phyloP scores from a whole-genome alignment of 1,284 basidiomycete genomes.

The Rhodotorula sp. region DNA sequence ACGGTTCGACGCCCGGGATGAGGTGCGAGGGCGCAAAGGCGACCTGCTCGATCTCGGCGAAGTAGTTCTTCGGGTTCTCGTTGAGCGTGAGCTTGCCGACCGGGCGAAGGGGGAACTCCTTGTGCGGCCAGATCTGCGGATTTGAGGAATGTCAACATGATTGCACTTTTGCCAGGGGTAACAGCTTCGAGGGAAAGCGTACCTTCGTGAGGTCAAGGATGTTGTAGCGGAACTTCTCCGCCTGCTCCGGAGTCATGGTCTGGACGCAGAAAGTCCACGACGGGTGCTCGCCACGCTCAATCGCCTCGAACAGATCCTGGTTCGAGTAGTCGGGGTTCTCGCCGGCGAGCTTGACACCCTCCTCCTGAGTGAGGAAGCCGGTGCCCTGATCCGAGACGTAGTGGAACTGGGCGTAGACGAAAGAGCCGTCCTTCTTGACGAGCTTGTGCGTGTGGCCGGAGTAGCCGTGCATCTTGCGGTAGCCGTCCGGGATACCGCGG shows the following conservation, averaged over 20 bases:
- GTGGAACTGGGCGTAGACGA: constrained; percentile 82
- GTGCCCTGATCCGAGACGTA: constrained; percentile 70
- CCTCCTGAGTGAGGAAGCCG: constrained; percentile 65
- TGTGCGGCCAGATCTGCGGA: constrained; percentile 54
- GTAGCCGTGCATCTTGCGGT: constrained; percentile 81
- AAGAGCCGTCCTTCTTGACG: constrained; percentile 75
- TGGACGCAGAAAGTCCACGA: constrained; percentile 72
- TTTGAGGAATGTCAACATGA: too few species aligned
- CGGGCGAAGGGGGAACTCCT: constrained; percentile 78
- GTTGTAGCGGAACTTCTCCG: constrained; percentile 85
- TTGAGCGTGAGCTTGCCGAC: constrained; percentile 84
- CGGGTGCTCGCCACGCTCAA: constrained; percentile 73
- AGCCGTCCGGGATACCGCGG: constrained; percentile 85
- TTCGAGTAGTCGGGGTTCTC: constrained; percentile 79
- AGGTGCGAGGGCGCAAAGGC: constrained; percentile 85
- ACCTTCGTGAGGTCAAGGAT: constrained; percentile 82
- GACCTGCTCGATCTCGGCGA: constrained; percentile 55
- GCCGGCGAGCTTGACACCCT: constrained; percentile 61
- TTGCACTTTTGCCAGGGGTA: too few species aligned
- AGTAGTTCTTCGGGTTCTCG: constrained; percentile 55
- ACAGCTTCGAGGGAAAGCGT: too few species aligned
- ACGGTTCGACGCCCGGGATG: constrained; percentile 82
- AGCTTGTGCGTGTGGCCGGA: constrained; percentile 91
- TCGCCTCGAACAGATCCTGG: constrained; percentile 72
- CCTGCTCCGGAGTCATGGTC: constrained; percentile 67